Evolutionary conservation across 768 basidiomycete genomes (phyloP).

Genomic region (Amyloporia xantha): DNA sequence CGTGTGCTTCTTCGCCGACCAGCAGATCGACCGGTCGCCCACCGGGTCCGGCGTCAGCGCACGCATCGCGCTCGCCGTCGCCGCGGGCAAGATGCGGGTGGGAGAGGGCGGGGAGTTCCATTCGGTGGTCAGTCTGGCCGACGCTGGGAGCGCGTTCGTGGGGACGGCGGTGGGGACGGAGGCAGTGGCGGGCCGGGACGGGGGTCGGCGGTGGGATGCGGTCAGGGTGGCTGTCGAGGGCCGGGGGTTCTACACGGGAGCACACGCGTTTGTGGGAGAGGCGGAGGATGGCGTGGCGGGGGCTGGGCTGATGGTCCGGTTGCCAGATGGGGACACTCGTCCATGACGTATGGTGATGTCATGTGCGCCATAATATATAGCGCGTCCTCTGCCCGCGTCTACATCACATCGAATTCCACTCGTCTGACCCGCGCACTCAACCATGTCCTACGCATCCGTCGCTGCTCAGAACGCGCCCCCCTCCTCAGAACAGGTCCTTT

Average conservation of each 20-base stretch:
- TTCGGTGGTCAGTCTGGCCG: constrained; percentile 25
- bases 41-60: constrained; percentile 34
- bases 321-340: constrained; percentile 7
- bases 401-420: too few relatives aligned
- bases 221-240: constrained; percentile 26
- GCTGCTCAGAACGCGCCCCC: constrained; percentile 53
- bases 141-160: constrained; percentile 19
- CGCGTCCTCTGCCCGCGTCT: too few relatives aligned
- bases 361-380: constrained; percentile 14
- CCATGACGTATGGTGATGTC: constrained; percentile 21
- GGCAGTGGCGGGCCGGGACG: constrained; percentile 11
- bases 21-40: constrained; percentile 35
- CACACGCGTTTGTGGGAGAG: constrained; percentile 17
- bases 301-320: constrained; percentile 1
- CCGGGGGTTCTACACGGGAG: constrained; percentile 27
- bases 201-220: constrained; percentile 4
- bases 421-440: too few relatives aligned
- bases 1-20: constrained; percentile 33
- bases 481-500: constrained; percentile 34
- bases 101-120: constrained; percentile 28
- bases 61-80: constrained; percentile 30
- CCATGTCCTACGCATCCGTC: constrained; percentile 72
- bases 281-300: background rate
- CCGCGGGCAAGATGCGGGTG: constrained; percentile 21
- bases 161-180: constrained; percentile 21